These are phyloP conservation scores for Erythrophleum ivorense DNA, from an alignment of 331 rosid genomes.

Conservation along the genomic window DNA sequence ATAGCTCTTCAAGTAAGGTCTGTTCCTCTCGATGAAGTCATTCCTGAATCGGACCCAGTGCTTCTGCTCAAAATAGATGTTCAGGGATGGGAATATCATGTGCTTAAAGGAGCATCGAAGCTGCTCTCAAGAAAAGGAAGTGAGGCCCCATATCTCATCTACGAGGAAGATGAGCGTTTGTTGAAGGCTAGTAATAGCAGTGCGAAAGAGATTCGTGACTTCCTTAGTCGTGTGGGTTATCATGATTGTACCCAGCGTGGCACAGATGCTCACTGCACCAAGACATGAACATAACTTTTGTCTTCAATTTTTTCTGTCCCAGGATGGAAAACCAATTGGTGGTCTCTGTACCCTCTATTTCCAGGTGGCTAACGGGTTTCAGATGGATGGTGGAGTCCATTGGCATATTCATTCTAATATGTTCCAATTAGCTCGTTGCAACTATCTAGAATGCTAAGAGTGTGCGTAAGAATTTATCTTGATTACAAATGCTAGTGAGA, in stretches of 20 bases:
- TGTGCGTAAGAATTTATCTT: not conserved
- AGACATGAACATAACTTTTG: slow-evolving; percentile 44
- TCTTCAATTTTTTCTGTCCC: slow-evolving; percentile 23
- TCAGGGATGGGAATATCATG: slow-evolving; percentile 99
- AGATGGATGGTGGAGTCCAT: not conserved
- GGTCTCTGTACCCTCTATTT: slow-evolving; percentile 10
- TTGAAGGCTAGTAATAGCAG: slow-evolving; percentile 90
- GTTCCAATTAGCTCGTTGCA: not conserved
- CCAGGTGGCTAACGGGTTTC: slow-evolving; percentile 1
- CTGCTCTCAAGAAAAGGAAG: slow-evolving; percentile 77
- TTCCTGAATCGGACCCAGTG: slow-evolving; percentile 70
- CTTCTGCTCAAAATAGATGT: slow-evolving; percentile 90
- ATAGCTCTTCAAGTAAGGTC: slow-evolving; percentile 84
- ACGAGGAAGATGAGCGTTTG: slow-evolving; percentile 93
- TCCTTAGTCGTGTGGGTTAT: slow-evolving; percentile 77
- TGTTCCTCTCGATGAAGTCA: slow-evolving; percentile 80
- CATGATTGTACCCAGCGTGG: slow-evolving; percentile 79
- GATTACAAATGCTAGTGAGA: slow-evolving; percentile 17
- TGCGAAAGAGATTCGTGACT: slow-evolving; percentile 72
- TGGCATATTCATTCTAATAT: not conserved
- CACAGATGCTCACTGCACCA: slow-evolving; percentile 95
- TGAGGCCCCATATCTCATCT: slow-evolving; percentile 91
- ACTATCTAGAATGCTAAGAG: not conserved
- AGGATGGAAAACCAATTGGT: slow-evolving; percentile 29
- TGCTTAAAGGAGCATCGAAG: slow-evolving; percentile 87